Evolutionary conservation across 306 rosid species (phyloP), one percentile per base, ranked within the genome.

Genomic region (Alnus glutinosa): DNA sequence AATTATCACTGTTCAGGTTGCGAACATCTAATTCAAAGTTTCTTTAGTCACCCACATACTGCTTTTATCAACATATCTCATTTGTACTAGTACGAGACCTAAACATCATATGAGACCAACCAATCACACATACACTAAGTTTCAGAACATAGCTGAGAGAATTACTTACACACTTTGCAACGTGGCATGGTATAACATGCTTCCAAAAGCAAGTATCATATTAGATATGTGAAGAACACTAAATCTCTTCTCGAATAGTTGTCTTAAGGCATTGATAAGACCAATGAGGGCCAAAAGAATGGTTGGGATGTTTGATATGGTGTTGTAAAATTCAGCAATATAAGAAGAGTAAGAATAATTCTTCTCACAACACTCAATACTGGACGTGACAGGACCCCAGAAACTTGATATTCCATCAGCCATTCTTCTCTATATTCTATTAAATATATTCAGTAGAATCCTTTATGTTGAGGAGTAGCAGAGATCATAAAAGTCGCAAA

Each of bases 231-330:
- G 95, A 79, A 94, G 98, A 62, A 94, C 91, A 57, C 92, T 85
- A 88, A 94, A 92, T 79, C 98, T 91, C 90, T 92, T 94, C 92
- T 94, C 98, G 76, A 94, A 94, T 74, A 92, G 94, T 81, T 92
- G 97, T 51, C 88, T 85, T 19, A 91, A 66, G 55, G 95, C 97
- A 89, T 84, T 91, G 85, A 90, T 79, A 83, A 94, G 97, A 77
- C 98, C 98, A 75, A 92, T 71, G 78, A 94, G 87, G 1, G 98
- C 98, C 93, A 94, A 86, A 76, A 89, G 82, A 88, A 94, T 84
- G 89, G 92, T 61, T 2, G 98, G 95, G 77, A 94, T 66, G 86
- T 87, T 94, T 55, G 98, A 92, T 55, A 91, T 39, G 37, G 98
- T 94, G 90, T 94, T 94, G 81, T 66, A 94, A 79, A 94, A 91